Percentiles rank a stretch among this genome's conserved stretches.
Conservation (phyloP, 2,329 filamentous ascomycete genomes). For the Orbilia quercus region DNA sequence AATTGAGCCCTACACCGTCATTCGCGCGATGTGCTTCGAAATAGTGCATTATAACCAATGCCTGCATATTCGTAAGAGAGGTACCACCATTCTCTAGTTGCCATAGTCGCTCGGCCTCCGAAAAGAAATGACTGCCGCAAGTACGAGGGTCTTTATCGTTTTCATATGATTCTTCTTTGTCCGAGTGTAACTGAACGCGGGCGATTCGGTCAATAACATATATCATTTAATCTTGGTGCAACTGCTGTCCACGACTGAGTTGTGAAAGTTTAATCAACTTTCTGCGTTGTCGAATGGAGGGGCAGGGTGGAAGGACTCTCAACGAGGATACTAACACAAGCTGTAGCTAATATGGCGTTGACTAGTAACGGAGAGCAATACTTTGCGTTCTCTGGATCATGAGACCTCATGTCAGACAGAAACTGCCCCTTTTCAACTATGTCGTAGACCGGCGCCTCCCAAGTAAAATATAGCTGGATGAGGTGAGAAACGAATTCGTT, state of each 20-base stretch:
- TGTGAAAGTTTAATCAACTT: no score
- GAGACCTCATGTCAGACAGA: slow-evolving; percentile 37
- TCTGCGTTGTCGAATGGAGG: no score
- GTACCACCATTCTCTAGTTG: not conserved
- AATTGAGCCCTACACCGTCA: slow-evolving; percentile 29
- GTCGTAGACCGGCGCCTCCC: slow-evolving; percentile 47
- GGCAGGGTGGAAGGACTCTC: not conserved
- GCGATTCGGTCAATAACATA: not conserved
- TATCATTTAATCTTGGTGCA: no score
- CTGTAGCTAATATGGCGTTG: slow-evolving; percentile 36
- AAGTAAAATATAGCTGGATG: slow-evolving; percentile 49
- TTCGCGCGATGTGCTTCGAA: slow-evolving; percentile 34
- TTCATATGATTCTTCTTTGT: slow-evolving; percentile 31
- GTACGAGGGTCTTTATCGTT: slow-evolving; percentile 12
- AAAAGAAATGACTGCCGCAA: slow-evolving; percentile 36
- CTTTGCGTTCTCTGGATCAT: slow-evolving; percentile 8
- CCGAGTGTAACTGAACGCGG: slow-evolving; percentile 28
- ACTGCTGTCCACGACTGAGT: no score
- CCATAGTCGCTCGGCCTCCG: slow-evolving; percentile 38
- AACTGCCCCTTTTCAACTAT: slow-evolving; percentile 37
- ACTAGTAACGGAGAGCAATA: slow-evolving; percentile 48
- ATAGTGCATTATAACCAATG: slow-evolving; percentile 46
- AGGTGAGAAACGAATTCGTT: slow-evolving; percentile 53
- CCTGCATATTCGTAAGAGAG: slow-evolving; percentile 46
- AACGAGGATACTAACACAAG: slow-evolving; percentile 26